A percentile compares a stretch with the other conserved stretches of the same genome.
phyloP scores from a whole-genome alignment of 495 filamentous ascomycete species.

The Trichocladium antarcticum region DNA sequence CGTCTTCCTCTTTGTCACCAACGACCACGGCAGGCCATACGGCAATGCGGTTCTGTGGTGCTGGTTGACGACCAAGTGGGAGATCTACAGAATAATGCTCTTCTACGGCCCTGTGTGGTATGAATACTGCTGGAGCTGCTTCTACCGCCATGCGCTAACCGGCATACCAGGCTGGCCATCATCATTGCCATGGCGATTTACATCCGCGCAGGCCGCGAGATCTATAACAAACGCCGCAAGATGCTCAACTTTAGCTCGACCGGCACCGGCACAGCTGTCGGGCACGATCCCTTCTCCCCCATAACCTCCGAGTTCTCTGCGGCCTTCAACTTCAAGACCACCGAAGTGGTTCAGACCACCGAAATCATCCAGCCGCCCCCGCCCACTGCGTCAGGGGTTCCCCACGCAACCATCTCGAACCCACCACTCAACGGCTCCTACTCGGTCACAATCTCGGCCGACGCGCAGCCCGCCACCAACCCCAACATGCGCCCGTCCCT shows the following conservation, averaged over 20 bases:
- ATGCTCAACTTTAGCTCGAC: constrained; percentile 35
- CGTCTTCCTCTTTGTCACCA: constrained; percentile 53
- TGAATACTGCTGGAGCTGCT: constrained; percentile 7
- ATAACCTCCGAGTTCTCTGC: constrained; percentile 6
- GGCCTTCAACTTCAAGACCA: constrained; percentile 46
- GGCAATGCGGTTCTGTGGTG: constrained; percentile 79
- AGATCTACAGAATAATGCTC: constrained; percentile 59
- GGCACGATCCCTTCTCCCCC: constrained; percentile 6
- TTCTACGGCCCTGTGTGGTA: constrained; percentile 84
- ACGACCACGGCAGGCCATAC: constrained; percentile 48
- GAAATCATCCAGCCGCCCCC: constrained; percentile 26
- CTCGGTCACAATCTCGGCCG: constrained; percentile 39
- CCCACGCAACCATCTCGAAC: constrained; percentile 1
- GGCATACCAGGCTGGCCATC: constrained; percentile 45
- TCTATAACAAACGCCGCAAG: constrained; percentile 47
- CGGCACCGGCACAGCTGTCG: constrained; percentile 10
- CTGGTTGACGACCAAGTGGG: constrained; percentile 58
- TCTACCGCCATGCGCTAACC: constrained; percentile 5
- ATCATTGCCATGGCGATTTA: constrained; percentile 63
- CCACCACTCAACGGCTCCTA: constrained; percentile 25
- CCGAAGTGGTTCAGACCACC: constrained; percentile 42
- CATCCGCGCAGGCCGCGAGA: constrained; percentile 55
- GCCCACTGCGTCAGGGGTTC: constrained; percentile 16
- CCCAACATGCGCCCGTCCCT: constrained; percentile 6
- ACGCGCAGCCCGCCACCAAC: constrained; percentile 10